Evolutionary conservation across 2,329 filamentous ascomycete species (phyloP), one percentile per base, ranked within the genome.

Genomic region (Botrytis tulipae): DNA sequence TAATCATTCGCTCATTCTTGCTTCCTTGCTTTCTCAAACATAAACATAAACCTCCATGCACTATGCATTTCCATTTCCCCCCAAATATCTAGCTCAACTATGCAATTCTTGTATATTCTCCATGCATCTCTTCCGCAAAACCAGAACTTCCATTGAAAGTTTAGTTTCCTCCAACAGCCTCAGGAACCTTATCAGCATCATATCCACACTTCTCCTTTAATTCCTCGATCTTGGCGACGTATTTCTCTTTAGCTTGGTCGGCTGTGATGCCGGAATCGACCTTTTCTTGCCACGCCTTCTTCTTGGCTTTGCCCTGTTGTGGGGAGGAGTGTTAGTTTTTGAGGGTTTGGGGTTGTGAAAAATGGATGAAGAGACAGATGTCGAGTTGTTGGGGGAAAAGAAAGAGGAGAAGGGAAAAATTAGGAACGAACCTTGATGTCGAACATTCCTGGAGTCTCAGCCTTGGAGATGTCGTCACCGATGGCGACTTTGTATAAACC

Each of bases 231-330:
- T 91, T 85, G 78, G 86, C 85, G 79, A 97, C 88, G 84, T 97
- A 98, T 81, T 88, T 85, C 82, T 89, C 86, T 88, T 97, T 92
- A 32, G 94, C 94, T 77, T 90, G 83, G 76, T 91, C 87, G 75
- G 88, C 80, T 75, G 77, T 88, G 77, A 90, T 81, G 69, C 87
- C 88, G 74, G 90, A 87, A 75, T 94, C 88, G 80, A 89, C 88
- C 76, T 90, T 80, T 81, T 90, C 87, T 84, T 93, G 85, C 94
- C 94, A 97, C 72, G 91, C 89, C 79, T 86, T 87, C 85, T 91
- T 89, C 88, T 97, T 97, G 80, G 89, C 89, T 85, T 96, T 97
- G 84, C 86, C 90, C 92, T 81, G 65, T 70, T 59, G 22, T 32
- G 20, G 14, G 48, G 25, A 4, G 12, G 57, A 40, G 25, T 42